Evolutionary conservation across 1,284 basidiomycete species (phyloP), one percentile per base, ranked within the genome.

Genomic region (Austroboletus novae-zelandiae): DNA sequence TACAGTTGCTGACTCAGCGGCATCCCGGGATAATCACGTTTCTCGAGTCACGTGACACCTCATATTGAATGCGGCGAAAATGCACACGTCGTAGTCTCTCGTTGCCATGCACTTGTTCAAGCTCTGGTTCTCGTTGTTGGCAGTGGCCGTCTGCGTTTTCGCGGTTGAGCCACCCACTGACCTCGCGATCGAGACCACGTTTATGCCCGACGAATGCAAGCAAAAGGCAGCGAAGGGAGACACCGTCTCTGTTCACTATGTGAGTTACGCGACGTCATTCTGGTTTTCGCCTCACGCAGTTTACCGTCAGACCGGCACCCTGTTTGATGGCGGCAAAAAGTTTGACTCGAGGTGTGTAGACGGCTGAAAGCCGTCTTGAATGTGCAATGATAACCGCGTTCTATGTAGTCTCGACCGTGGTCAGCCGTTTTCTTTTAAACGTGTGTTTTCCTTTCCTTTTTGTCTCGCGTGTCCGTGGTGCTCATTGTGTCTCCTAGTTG

Each of bases 271-370:
- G 11, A 14, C 34, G 13, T 31, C 37, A 5, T 39, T 45, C 5
- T 20, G 18, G 18, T 37, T 20, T 2, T 37, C 9, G 36, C 4
- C n/a, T 14, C 20, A 18, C 36, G n/a, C 20, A 17, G n/a, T 20
- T 8, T 27, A 43, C 40, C 59, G 20, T 37, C 59, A 93, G 84
- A 90, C 86, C 5, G 91, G 91, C 8, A 91, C 75, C 8, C 70
- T 91, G 46, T 81, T 79, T 60, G 71, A 78, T n/a, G 83, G 78
- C 51, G 89, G 89, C 14, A 79, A 77, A 47, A 87, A 91, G 67
- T 94, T 94, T 61, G 91, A 94, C 69, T 91, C 89, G 7, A 91
- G 89, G 81, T 87, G 55, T 25, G 72, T 58, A 25, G 7, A 10
- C 45, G 31, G 5, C 5, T 32, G 0, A 14, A 5, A 18, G n/a